Base-by-base conservation (phyloP, 2,329 filamentous ascomycete species). In the Trichoderma sp. region DNA sequence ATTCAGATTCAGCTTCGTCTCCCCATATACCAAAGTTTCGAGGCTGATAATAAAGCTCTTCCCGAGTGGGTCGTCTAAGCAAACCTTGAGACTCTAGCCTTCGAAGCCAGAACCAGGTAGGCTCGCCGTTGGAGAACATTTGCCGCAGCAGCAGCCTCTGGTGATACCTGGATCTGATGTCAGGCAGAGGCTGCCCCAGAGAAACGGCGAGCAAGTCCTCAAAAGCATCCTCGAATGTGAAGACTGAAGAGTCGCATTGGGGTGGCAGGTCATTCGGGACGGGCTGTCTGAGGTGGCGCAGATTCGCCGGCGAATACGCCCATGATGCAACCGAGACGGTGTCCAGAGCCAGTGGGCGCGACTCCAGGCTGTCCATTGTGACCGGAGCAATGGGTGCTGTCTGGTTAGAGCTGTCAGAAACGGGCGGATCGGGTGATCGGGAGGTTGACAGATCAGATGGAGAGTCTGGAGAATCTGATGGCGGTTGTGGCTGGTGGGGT, bases 161-260 rank as follows among this genome's bases (percentile, higher is more conserved):
- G 37, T 78, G 72, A 64, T 78, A 74, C 53, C 76, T 76, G 2
- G 72, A 73, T 13, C 71, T 70, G 25, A 84, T 80, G 22, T 82
- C 78, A 5, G 79, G 78, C 22, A 87, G 74, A 2, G 76, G 74
- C 7, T 78, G 76, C 4, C 80, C 81, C 15, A 80, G 78, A n/a
- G 79, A 80, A 19, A 81, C 80, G n/a, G 78, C 77, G 13, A 88
- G 77, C 17, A 88, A 80, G 70, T 88, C 86, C 71, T 88, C 85
- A 69, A 87, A 87, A 56, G 86, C 85, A 70, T 87, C 85, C 35
- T 83, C 79, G 70, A 86, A 88, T 9, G 83, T 84, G 72, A 86
- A 86, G 37, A 78, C 72, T 45, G 72, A 74, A 13, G 76, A 56
- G 67, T 82, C 78, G 35, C 77, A 69, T 53, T 77, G 76, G 4